Evolutionary conservation across 805 yeast genomes (phyloP).

Genomic region (Zygosaccharomyces bailii): DNA sequence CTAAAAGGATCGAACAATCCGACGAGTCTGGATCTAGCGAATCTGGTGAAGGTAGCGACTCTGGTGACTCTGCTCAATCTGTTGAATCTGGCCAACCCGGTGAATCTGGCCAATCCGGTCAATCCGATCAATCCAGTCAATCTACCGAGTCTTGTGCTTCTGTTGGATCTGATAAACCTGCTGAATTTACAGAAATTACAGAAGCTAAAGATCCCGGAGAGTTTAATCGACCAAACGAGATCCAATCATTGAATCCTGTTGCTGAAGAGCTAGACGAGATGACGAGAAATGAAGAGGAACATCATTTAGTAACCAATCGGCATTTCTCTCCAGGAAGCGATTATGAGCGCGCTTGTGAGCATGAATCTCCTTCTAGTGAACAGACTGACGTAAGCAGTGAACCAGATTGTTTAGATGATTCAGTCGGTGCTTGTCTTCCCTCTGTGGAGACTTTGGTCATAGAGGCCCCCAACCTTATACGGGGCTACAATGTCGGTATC

Average conservation of each 20-base stretch:
- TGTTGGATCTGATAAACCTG: too few relatives aligned
- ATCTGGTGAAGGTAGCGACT: too few relatives aligned
- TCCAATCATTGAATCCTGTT: not conserved
- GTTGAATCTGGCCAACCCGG: too few relatives aligned
- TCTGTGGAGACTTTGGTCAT: slow-evolving; percentile 5
- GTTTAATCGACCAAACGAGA: not conserved
- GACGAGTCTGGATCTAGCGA: too few relatives aligned
- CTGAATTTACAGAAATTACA: not conserved
- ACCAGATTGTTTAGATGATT: not conserved
- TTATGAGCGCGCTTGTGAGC: not conserved
- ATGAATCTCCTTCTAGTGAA: slow-evolving; percentile 1
- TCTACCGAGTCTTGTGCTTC: too few relatives aligned
- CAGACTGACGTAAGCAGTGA: slow-evolving; percentile 4
- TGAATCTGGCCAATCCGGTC: too few relatives aligned
- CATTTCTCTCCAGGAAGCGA: not conserved
- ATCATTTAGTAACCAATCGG: not conserved
- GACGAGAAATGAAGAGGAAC: not conserved
- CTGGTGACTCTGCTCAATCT: too few relatives aligned
- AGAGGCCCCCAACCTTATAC: slow-evolving; percentile 2
- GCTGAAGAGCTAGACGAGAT: not conserved
- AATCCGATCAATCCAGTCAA: too few relatives aligned
- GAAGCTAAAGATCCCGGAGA: not conserved
- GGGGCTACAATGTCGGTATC: slow-evolving; percentile 26
- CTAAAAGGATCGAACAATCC: too few relatives aligned
- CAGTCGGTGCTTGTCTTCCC: not conserved